These are phyloP conservation scores for Papilionanthe hybrid DNA, from an alignment of 116 monocot species.

Conservation along the genomic window DNA sequence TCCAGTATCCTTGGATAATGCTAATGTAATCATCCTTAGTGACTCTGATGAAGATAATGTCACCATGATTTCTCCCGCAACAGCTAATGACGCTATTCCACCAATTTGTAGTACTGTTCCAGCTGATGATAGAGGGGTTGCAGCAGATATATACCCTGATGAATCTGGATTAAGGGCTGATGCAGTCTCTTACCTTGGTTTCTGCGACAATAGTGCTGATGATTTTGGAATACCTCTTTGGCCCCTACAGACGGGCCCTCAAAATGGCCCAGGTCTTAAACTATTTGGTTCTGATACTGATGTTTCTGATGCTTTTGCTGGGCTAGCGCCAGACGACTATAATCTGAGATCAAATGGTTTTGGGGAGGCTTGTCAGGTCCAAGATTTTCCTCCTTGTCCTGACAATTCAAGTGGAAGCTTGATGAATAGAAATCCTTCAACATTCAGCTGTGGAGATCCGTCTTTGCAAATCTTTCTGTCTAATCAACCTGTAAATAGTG, in stretches of 20 bases:
- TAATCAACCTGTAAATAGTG: slow-evolving; percentile 26
- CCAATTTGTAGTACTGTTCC: slow-evolving; percentile 19
- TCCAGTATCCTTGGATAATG: slow-evolving; percentile 20
- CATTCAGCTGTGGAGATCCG: slow-evolving; percentile 61
- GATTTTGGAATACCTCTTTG: slow-evolving; percentile 58
- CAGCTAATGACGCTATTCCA: slow-evolving; percentile 6
- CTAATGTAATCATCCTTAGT: slow-evolving; percentile 71
- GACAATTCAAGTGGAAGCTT: slow-evolving; percentile 38
- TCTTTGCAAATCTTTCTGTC: slow-evolving; percentile 85
- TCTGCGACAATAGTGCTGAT: slow-evolving; percentile 36
- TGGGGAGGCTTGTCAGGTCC: slow-evolving; percentile 26
- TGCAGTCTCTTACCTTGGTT: slow-evolving; percentile 31
- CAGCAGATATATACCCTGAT: slow-evolving; percentile 35
- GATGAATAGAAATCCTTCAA: slow-evolving; percentile 56
- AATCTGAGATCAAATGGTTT: slow-evolving; percentile 26
- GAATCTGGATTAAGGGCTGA: slow-evolving; percentile 24
- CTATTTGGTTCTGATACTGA: slow-evolving; percentile 56
- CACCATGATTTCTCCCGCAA: slow-evolving; percentile 23
- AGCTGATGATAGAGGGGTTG: slow-evolving; percentile 27
- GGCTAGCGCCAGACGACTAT: slow-evolving; percentile 30
- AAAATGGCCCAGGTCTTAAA: slow-evolving; percentile 36
- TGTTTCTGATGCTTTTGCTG: slow-evolving; percentile 33
- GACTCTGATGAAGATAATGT: slow-evolving; percentile 88
- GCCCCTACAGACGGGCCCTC: slow-evolving; percentile 42
- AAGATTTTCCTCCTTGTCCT: slow-evolving; percentile 31